Percentiles rank a stretch among this genome's conserved stretches.
Conservation (phyloP, 75 land plant genomes). For the Sequoia sempervirens region DNA sequence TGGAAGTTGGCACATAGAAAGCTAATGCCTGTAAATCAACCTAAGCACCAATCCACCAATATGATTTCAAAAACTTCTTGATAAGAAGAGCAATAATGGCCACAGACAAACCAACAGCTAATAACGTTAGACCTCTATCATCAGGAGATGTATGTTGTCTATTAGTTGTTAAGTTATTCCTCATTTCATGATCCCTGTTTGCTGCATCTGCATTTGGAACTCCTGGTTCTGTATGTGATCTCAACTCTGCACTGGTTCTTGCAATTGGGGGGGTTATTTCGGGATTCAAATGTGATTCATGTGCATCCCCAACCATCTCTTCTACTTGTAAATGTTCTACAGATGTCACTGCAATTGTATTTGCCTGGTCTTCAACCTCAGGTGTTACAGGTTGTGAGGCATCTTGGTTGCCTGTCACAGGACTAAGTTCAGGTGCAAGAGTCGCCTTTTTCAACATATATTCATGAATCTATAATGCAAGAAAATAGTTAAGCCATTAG, state of each 20-base stretch:
- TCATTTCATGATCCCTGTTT: constrained; percentile 6
- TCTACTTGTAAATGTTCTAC: constrained; percentile 10
- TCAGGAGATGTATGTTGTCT: constrained; percentile 29
- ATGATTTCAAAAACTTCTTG: constrained; percentile 44
- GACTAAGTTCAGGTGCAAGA: constrained; percentile 37
- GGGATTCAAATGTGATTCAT: constrained; percentile 14
- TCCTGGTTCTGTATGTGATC: neutral
- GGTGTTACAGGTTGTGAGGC: neutral
- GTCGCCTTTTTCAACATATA: constrained; percentile 69
- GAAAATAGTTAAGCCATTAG: neutral
- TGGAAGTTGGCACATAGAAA: neutral
- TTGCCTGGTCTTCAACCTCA: constrained; percentile 15
- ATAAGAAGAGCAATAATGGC: constrained; percentile 55
- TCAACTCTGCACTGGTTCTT: neutral
- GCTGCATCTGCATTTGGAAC: neutral
- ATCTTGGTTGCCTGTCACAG: constrained; percentile 6
- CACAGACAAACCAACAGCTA: constrained; percentile 52
- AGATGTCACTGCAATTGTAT: constrained; percentile 3
- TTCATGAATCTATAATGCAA: constrained; percentile 49
- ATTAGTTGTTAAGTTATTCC: constrained; percentile 8
- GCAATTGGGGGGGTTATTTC: neutral
- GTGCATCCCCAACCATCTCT: constrained; percentile 24
- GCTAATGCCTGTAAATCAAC: neutral
- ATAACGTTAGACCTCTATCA: constrained; percentile 46
- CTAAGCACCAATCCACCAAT: constrained; percentile 16